Evolutionary conservation across 139 green algal genomes (phyloP), one percentile per base, ranked within the genome.

Genomic region (Chlorella ohadii): DNA sequence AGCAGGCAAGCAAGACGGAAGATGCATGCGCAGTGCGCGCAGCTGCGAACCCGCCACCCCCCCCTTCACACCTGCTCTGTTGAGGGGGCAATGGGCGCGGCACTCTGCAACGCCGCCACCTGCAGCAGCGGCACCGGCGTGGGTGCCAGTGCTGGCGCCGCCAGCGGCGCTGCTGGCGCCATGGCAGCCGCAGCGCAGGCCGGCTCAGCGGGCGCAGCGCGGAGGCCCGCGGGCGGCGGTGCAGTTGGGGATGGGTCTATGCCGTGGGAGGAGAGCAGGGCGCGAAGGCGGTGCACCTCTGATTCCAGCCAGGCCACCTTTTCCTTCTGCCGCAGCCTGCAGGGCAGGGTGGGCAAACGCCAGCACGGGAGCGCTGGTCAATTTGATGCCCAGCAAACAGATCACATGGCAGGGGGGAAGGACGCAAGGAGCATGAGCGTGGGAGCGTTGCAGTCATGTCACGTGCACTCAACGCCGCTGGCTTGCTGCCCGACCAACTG

Each of bases 251-350:
- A n/a, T 1, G 72, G 72, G 72, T 79, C 72, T n/a, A 79, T 79
- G 72, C 51, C 51, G 47, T 79, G 47, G n/a, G 19, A 15, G n/a
- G 47, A 22, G 47, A 33, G 39, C n/a, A 79, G 72, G 1, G 5
- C 72, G 27, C 28, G 51, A 33, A 81, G 75, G 34, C 75, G 75
- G 1, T 36, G 23, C 34, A 81, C 23, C 61, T 83, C 77, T 1
- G 59, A n/a, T 39, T 83, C 59, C 59, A 83, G n/a, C 61, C 61
- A 72, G 7, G 31, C 16, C 77, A 83, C 41, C 77, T 83, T 83
- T 39, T 83, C 77, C 77, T 83, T 83, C 38, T 83, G 77, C 22
- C 77, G 77, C 77, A 74, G 61, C 61, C 77, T 81, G 56, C 33
- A 36, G 12, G 55, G 9, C 44, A 51, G 7, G n/a, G n/a, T n/a